Percentiles rank a stretch among this genome's conserved stretches.
These are phyloP conservation scores for Drechslerella dactyloides DNA, from an alignment of 2,329 filamentous ascomycete genomes.

Conservation along the genomic window DNA sequence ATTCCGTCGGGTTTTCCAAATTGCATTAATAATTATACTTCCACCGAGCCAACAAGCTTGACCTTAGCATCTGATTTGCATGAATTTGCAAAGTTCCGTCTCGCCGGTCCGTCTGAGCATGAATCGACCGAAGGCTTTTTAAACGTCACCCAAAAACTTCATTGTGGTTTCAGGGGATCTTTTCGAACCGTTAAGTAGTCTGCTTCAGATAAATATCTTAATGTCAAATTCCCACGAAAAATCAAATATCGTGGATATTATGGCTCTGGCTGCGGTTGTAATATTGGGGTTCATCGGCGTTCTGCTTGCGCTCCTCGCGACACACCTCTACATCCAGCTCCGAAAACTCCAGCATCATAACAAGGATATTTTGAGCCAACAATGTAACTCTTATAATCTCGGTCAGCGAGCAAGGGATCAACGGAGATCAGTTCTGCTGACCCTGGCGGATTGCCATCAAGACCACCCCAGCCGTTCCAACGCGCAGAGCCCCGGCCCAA, in stretches of 20 bases:
- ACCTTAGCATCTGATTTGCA: neutral
- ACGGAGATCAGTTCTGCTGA: constrained; percentile 15
- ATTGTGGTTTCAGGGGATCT: neutral
- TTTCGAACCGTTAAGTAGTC: too few relatives aligned
- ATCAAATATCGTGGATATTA: neutral
- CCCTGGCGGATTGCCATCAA: neutral
- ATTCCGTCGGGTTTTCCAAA: too few relatives aligned
- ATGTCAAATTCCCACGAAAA: neutral
- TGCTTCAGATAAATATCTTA: neutral
- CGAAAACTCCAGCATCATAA: constrained; percentile 18
- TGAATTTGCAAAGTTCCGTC: too few relatives aligned
- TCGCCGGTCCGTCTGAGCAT: too few relatives aligned
- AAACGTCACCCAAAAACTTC: neutral
- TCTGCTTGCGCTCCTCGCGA: constrained; percentile 5
- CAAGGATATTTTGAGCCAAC: constrained; percentile 4
- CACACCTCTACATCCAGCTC: constrained; percentile 23
- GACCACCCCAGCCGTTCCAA: neutral
- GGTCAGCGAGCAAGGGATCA: constrained; percentile 12
- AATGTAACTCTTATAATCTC: neutral
- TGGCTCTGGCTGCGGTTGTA: constrained; percentile 16
- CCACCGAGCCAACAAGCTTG: too few relatives aligned
- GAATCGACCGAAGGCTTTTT: neutral
- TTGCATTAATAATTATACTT: too few relatives aligned
- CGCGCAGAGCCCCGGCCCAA: neutral
- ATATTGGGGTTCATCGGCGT: constrained; percentile 26